Percentiles rank a stretch among this genome's conserved stretches.
phyloP scores from a whole-genome alignment of 768 basidiomycete species.

The Lactarius trivialis region DNA sequence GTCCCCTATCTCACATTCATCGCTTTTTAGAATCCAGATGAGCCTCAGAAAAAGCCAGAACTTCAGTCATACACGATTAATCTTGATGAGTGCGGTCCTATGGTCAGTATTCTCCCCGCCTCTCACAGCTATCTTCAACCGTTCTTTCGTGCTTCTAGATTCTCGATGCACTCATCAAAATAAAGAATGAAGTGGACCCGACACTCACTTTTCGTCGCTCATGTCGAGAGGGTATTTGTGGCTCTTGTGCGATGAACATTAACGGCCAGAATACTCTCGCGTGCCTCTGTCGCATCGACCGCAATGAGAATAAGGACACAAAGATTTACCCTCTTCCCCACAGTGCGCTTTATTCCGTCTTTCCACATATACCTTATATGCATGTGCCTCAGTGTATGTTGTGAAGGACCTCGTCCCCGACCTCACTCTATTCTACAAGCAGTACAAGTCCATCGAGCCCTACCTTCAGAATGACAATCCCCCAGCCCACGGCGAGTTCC shows the following conservation, averaged over 20 bases:
- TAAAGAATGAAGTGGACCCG: constrained; percentile 97
- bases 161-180: constrained; percentile 93
- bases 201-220: constrained; percentile 94
- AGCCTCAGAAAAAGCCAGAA: constrained; percentile 83
- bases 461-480: constrained; percentile 92
- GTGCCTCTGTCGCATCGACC: constrained; percentile 92
- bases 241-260: constrained; percentile 99
- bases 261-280: constrained; percentile 97
- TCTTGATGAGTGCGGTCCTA: constrained; percentile 91
- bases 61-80: constrained; percentile 90
- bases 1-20: constrained; percentile 6
- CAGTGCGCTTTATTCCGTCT: constrained; percentile 49
- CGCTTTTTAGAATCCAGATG: constrained; percentile 75
- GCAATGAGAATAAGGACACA: constrained; percentile 57
- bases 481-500: constrained; percentile 76
- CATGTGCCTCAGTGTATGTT: constrained; percentile 70
- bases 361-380: neutral
- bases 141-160: constrained; percentile 36
- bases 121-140: neutral
- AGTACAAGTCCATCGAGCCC: constrained; percentile 99
- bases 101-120: constrained; percentile 45
- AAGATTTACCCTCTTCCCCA: constrained; percentile 98
- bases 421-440: constrained; percentile 92
- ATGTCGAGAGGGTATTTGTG: constrained; percentile 94
- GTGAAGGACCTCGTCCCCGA: constrained; percentile 98